A percentile compares a stretch with the other conserved stretches of the same genome.
Conservation (phyloP, 148 eudicot species). For the Chenopodium album region DNA sequence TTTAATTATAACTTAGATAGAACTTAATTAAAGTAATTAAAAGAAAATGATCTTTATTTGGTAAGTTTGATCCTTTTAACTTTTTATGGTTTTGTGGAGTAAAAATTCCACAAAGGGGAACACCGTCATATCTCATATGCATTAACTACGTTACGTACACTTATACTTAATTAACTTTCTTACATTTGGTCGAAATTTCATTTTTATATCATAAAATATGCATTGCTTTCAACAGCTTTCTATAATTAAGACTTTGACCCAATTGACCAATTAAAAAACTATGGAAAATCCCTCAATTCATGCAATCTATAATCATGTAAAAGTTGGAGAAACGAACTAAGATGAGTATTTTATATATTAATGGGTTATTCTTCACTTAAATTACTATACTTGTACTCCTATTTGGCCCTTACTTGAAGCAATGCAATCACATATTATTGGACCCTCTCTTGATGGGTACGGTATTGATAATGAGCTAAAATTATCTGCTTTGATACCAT, state of each 20-base stretch:
- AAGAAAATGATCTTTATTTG: not conserved
- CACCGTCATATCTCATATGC: conserved; percentile 23
- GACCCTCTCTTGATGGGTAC: too few species aligned
- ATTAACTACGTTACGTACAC: not conserved
- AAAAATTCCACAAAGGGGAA: conserved; percentile 7
- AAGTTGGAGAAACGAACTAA: not conserved
- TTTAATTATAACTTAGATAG: conserved; percentile 3
- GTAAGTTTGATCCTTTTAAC: not conserved
- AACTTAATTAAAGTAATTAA: conserved; percentile 9
- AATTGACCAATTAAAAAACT: not conserved
- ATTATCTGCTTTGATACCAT: too few species aligned
- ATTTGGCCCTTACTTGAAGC: too few species aligned
- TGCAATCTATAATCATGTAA: not conserved
- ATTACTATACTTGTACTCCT: too few species aligned
- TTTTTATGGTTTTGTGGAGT: conserved; percentile 2
- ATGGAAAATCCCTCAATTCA: not conserved
- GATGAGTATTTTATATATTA: not conserved
- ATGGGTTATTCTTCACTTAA: not conserved
- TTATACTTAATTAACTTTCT: not conserved
- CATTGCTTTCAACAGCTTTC: not conserved
- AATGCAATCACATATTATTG: too few species aligned
- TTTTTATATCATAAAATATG: not conserved
- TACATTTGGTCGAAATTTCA: not conserved
- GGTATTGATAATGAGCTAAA: too few species aligned
- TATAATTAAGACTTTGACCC: not conserved